Evolutionary conservation across 2,329 filamentous ascomycete species (phyloP).

Genomic region (Metarhizium robertsii): DNA sequence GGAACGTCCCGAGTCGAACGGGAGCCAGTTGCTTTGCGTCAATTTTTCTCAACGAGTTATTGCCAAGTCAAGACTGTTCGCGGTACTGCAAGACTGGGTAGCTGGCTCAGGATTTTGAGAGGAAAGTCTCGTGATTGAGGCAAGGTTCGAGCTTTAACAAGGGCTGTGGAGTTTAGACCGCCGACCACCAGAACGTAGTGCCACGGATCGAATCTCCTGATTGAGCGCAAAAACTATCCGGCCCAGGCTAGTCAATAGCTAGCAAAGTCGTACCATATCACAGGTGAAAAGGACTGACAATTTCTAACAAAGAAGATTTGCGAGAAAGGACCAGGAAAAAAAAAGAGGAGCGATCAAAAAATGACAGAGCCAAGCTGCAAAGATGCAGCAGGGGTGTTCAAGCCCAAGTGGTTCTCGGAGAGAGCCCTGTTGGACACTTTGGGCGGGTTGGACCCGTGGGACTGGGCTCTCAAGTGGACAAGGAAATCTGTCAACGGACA

Average conservation of each 20-base stretch:
- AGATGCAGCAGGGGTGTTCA: slow-evolving; percentile 4
- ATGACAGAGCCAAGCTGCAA: neutral
- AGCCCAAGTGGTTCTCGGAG: neutral
- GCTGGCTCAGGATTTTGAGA: neutral
- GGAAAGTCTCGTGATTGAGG: neutral
- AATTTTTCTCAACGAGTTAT: neutral
- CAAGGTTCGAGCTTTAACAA: neutral
- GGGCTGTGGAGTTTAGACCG: neutral
- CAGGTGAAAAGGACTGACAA: neutral
- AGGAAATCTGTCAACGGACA: neutral
- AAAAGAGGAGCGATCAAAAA: neutral
- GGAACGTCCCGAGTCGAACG: neutral
- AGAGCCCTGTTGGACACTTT: neutral
- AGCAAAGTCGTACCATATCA: neutral
- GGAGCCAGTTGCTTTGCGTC: neutral
- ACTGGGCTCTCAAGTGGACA: neutral
- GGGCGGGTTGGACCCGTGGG: neutral
- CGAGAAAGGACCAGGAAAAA: neutral
- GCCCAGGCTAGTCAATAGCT: neutral
- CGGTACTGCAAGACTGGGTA: neutral
- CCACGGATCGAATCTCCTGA: neutral
- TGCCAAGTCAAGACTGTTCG: neutral
- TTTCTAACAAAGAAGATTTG: neutral
- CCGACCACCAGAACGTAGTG: neutral
- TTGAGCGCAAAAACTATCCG: neutral